Conservation (phyloP, 1,284 basidiomycete species). For the Cryptococcus amylolentus region DNA sequence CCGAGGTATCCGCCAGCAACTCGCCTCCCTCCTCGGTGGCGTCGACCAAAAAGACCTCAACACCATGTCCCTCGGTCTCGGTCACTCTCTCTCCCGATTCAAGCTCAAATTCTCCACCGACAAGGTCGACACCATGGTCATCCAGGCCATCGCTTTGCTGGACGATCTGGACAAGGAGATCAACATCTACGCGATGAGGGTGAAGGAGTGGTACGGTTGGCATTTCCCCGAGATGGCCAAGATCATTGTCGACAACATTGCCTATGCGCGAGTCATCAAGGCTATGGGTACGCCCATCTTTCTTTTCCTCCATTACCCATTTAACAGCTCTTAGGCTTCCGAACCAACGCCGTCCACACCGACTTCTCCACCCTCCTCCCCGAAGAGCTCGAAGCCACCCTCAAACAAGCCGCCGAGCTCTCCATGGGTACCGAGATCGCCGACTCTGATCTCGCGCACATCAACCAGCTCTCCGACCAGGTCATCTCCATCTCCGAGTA, state of each 20-base stretch:
- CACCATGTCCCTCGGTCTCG: slow-evolving; percentile 96
- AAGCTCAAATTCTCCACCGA: slow-evolving; percentile 99
- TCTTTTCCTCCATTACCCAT: neutral
- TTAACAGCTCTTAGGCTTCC: slow-evolving; percentile 62
- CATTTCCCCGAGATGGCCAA: slow-evolving; percentile 99
- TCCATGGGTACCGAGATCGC: slow-evolving; percentile 99
- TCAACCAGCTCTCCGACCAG: slow-evolving; percentile 92
- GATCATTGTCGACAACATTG: slow-evolving; percentile 94
- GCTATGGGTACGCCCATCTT: slow-evolving; percentile 63
- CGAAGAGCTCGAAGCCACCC: slow-evolving; percentile 85
- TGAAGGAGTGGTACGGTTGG: slow-evolving; percentile 99
- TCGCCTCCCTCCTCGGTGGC: slow-evolving; percentile 80
- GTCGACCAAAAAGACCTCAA: slow-evolving; percentile 92
- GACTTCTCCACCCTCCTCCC: slow-evolving; percentile 87
- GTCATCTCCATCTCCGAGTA: slow-evolving; percentile 94
- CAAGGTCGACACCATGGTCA: slow-evolving; percentile 99
- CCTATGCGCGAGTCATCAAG: slow-evolving; percentile 88
- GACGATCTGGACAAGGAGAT: slow-evolving; percentile 99
- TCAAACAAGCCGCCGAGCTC: slow-evolving; percentile 90
- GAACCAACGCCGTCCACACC: slow-evolving; percentile 83
- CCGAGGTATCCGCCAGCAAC: slow-evolving; percentile 89
- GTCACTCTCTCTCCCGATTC: slow-evolving; percentile 93
- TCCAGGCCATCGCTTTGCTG: slow-evolving; percentile 96
- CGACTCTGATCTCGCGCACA: slow-evolving; percentile 90
- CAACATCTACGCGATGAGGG: slow-evolving; percentile 98